Conservation (phyloP, 495 filamentous ascomycete species). For the Aspergillus taichungensis region DNA sequence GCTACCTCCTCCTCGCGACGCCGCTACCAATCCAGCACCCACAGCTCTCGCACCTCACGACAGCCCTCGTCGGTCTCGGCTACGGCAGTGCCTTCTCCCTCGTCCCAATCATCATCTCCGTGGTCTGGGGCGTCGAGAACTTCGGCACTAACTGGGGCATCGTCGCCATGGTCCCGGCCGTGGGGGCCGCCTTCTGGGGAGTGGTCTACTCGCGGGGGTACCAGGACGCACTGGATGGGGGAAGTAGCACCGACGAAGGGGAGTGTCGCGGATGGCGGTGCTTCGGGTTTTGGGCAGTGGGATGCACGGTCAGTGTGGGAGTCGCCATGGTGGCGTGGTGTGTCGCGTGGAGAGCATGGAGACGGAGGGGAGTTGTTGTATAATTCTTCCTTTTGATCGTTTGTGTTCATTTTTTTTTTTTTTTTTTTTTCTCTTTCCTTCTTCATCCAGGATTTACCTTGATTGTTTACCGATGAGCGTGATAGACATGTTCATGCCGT, state of each 20-base stretch:
- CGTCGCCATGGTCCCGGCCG: constrained; percentile 79
- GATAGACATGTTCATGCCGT: too few relatives aligned
- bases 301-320: constrained; percentile 57
- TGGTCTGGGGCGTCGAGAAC: constrained; percentile 97
- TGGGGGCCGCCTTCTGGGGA: constrained; percentile 80
- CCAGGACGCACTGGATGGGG: constrained; percentile 46
- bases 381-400: constrained; percentile 24
- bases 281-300: constrained; percentile 83
- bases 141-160: constrained; percentile 98
- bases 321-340: constrained; percentile 63
- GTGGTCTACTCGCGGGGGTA: constrained; percentile 75
- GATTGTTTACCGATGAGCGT: too few relatives aligned
- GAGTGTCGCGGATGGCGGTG: constrained; percentile 64
- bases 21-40: constrained; percentile 58
- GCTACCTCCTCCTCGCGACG: constrained; percentile 65
- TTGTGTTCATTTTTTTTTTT: background rate
- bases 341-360: constrained; percentile 86
- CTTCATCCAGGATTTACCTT: too few relatives aligned
- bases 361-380: constrained; percentile 66
- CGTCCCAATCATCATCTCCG: constrained; percentile 79
- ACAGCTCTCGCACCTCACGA: constrained; percentile 70
- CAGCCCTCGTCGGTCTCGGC: constrained; percentile 71
- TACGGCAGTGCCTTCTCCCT: constrained; percentile 90
- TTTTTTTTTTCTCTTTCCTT: too few relatives aligned
- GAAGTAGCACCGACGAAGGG: constrained; percentile 22